Base-by-base conservation (phyloP, 371 early-diverging fungal genomes). In the Actinomortierella wolfii region DNA sequence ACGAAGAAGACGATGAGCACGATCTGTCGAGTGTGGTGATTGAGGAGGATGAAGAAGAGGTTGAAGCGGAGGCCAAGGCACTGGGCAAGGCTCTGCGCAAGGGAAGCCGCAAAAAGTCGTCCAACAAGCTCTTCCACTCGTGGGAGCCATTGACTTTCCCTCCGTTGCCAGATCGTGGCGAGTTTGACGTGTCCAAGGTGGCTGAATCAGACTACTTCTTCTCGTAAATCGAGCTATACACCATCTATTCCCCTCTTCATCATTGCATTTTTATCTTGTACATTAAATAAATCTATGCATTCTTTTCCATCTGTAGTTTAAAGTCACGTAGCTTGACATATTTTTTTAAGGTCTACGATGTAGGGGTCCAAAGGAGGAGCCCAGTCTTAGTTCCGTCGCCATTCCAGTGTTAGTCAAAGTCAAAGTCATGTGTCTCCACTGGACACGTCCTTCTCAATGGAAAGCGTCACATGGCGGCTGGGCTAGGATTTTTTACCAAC, bases 201-300 rank as follows among this genome's bases (percentile, higher is more conserved):
- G 82, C 80, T 56, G 82, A 92, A 43, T 92, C 93, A 51, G 83
- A 80, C 24, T 98, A 97, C 81, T 98, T 98, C 61, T 98, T 98
- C 86, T 88, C 90, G 53, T 93, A 34, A 17, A 17, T 14, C 20
- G 17, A 6, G 9, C 24, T 48, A 4, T 2, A 23, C 14, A 3
- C 14, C 24, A 3, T 5, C 14, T 48, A 13, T 5, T 14, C 14
- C 21, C 14, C 21, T 5, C 48, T 20, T 21, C 14, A 45, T 45
- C 20, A 45, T 45, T 45, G 45, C 21, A 45, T 21, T 45, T 45
- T 45, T 45, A 45, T 18, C 45, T 11, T 20, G 21, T n/a, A 45
- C 8, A 45, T 20, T 45, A 45, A n/a, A 45, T 20, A 41, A 41
- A 50, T 7, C 29, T 29, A 17, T 17, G 9, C 51, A 51, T 51